Conservation (phyloP, 768 basidiomycete species). For the Brasilioporus rufonigricans region DNA sequence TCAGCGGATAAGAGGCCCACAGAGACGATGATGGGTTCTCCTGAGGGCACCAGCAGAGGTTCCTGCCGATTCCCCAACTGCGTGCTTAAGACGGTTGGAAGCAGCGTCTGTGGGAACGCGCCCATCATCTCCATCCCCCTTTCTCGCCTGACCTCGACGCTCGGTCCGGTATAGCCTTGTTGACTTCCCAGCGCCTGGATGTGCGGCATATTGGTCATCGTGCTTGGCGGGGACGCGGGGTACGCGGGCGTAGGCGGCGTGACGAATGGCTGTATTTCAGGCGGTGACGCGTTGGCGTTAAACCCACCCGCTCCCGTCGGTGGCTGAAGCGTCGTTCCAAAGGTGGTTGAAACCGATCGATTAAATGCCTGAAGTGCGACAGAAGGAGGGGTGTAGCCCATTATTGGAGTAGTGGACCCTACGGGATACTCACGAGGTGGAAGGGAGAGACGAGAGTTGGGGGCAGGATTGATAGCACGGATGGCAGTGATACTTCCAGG, state of each 20-base stretch:
- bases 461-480: constrained; percentile 24
- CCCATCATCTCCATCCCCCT: constrained; percentile 38
- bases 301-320: constrained; percentile 17
- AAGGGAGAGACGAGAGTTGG: constrained; percentile 23
- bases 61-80: constrained; percentile 34
- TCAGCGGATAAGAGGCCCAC: constrained; percentile 47
- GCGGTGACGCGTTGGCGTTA: constrained; percentile 1
- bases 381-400: constrained; percentile 35
- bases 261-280: constrained; percentile 23
- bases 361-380: constrained; percentile 33
- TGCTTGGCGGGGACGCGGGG: constrained; percentile 57
- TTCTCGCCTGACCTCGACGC: constrained; percentile 67
- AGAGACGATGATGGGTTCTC: constrained; percentile 68
- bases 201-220: constrained; percentile 49
- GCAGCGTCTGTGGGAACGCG: constrained; percentile 50
- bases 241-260: constrained; percentile 67
- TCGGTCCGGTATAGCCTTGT: constrained; percentile 49
- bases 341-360: constrained; percentile 28
- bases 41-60: constrained; percentile 18
- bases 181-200: constrained; percentile 53
- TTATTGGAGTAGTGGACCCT: constrained; percentile 9
- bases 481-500: constrained; percentile 35
- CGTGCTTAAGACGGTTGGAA: constrained; percentile 47
- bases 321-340: constrained; percentile 35
- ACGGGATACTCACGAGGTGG: constrained; percentile 27